Base-by-base conservation (phyloP, 495 filamentous ascomycete species). In the Aspergillus panamensis region DNA sequence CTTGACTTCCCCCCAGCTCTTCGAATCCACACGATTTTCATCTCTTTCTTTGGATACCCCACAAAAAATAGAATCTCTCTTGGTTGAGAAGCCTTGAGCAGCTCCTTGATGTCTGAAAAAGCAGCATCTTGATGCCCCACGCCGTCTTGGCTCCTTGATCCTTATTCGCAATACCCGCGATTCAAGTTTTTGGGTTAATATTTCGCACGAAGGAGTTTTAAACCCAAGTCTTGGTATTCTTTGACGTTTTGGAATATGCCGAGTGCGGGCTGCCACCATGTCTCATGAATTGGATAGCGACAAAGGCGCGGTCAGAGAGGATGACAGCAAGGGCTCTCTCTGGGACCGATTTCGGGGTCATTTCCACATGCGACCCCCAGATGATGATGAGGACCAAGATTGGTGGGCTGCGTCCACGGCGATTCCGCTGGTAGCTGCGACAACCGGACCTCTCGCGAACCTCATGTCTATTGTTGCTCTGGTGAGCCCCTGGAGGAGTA, bases 351-450 rank as follows among this genome's bases (percentile, higher is more conserved):
- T 45, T 45, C 42, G 42, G 9, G 17, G 58, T 33, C 58, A 67
- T 0, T 73, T 78, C 54, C 64, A 69, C 16, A 66, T 75, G 71
- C 66, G 79, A 48, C 75, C 79, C 3, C 66, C 75, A 20, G 75
- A 79, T 20, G 79, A 82, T 57, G 78, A 78, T 33, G 77, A 79
- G 39, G 74, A 73, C 7, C 74, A 79, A 60, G 75, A 82, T 43
- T 92, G 88, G 88, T 92, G 88, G 88, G 82, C 90, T 58, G 89
- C 89, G 1, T 88, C 85, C 0, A 92, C 86, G 4, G 87, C 84
- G 12, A 88, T 91, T 45, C 88, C 88, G 9, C 76, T 92, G 6
- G 67, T 90, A 5, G 87, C 87, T 0, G 88, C 88, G 6, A 85
- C 87, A 1, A 79, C 86, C 5, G 87, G 86, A 0, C 88, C 88